Percentiles rank a stretch among this genome's conserved stretches.
Evolutionary conservation across 2,329 filamentous ascomycete species (phyloP).

Genomic region (Helotiales sp.): DNA sequence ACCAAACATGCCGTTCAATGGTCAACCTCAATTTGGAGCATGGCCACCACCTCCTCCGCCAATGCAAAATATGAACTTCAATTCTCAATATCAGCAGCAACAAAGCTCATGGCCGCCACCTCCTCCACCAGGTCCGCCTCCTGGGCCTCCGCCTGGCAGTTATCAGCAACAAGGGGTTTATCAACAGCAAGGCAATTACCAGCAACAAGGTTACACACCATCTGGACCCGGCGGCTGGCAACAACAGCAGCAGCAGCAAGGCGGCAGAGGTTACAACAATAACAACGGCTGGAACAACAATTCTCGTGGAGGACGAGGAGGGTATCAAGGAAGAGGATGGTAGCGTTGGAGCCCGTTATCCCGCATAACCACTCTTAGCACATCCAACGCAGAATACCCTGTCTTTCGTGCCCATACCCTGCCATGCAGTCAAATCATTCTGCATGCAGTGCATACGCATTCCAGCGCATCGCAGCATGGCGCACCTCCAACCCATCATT

Average conservation of each 20-base stretch:
- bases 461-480: background rate
- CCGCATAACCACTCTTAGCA: background rate
- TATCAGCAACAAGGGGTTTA: slow-evolving; percentile 27
- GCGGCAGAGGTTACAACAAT: slow-evolving; percentile 35
- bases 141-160: slow-evolving; percentile 31
- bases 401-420: background rate
- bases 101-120: slow-evolving; percentile 28
- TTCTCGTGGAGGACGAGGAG: slow-evolving; percentile 36
- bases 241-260: slow-evolving; percentile 34
- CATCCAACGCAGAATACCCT: background rate
- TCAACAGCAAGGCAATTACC: slow-evolving; percentile 24
- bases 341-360: background rate
- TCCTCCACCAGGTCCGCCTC: slow-evolving; percentile 37
- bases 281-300: slow-evolving; percentile 35
- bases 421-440: background rate
- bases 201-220: slow-evolving; percentile 30
- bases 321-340: slow-evolving; percentile 38
- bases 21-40: slow-evolving; percentile 24
- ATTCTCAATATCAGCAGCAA: slow-evolving; percentile 23
- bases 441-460: background rate
- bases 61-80: slow-evolving; percentile 32
- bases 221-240: slow-evolving; percentile 38
- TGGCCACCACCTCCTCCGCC: slow-evolving; percentile 34
- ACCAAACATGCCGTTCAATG: slow-evolving; percentile 28
- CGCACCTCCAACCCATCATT: background rate